Evolutionary conservation across 768 basidiomycete genomes (phyloP), one percentile per base, ranked within the genome.

Genomic region (Sporobolomyces roseus): DNA sequence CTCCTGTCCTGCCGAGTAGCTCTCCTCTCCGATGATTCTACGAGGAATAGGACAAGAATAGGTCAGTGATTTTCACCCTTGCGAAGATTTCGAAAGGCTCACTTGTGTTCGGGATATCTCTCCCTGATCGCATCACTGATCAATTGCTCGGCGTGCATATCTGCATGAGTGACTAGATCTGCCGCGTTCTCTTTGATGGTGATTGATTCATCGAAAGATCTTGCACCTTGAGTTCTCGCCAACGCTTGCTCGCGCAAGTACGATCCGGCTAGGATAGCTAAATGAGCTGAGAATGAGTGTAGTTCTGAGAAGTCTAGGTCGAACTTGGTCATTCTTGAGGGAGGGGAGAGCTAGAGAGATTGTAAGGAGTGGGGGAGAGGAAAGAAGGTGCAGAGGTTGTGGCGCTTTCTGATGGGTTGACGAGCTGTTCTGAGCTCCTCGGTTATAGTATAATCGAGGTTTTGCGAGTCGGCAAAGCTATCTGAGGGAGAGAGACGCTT

Each of bases 1-100:
- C 55, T 74, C 74, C 59, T 74, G 65, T 1, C 74, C 74, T 1
- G 72, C 74, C 25, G 72, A 74, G 54, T 75, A 75, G 52, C 58
- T 68, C 63, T 75, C 74, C 29, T 75, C 74, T 4, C 72, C 74
- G 27, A 75, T 75, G 41, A 75, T 72, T 53, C 72, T 75, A 67
- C n/a, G n/a, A n/a, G n/a, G n/a, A n/a, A n/a, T n/a, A n/a, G n/a
- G n/a, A n/a, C n/a, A n/a, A n/a, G n/a, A n/a, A n/a, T n/a, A n/a
- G n/a, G n/a, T n/a, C n/a, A n/a, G n/a, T n/a, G n/a, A n/a, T n/a
- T n/a, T n/a, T n/a, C n/a, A n/a, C n/a, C n/a, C n/a, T n/a, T n/a
- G n/a, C n/a, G n/a, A n/a, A n/a, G n/a, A n/a, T n/a, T n/a, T n/a
- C n/a, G n/a, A n/a, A 17, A n/a, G 4, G 19, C 71, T 50, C 46